Conservation (phyloP, 306 rosid species). For the Sophora flavescens region DNA sequence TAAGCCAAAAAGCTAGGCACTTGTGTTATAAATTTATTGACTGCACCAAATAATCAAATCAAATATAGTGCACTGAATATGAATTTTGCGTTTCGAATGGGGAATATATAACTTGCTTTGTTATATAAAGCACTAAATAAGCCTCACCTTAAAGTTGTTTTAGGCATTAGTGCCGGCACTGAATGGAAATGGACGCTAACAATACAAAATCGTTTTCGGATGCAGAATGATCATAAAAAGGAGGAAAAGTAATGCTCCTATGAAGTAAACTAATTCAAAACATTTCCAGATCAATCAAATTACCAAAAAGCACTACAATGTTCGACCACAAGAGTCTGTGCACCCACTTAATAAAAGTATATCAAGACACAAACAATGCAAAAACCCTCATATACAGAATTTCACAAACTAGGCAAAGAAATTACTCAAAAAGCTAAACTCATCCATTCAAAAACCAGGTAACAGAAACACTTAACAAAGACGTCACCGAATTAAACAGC, state of each 20-base stretch:
- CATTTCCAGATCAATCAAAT: neutral
- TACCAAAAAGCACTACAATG: conserved; percentile 13
- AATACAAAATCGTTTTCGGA: neutral
- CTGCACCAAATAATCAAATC: no score
- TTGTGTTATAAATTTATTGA: no score
- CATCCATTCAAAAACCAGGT: neutral
- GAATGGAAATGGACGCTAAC: neutral
- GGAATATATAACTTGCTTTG: no score
- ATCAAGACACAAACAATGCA: conserved; percentile 12
- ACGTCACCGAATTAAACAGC: neutral
- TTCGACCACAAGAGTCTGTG: neutral
- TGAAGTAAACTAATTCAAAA: neutral
- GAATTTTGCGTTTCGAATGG: no score
- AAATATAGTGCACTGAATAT: no score
- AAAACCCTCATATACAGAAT: conserved; percentile 14
- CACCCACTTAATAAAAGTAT: conserved; percentile 23
- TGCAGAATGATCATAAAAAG: neutral
- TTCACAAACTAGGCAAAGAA: conserved; percentile 8
- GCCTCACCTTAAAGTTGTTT: no score
- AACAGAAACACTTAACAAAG: conserved; percentile 8
- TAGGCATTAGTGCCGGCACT: no score
- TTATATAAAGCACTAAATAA: no score
- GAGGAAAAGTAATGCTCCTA: neutral
- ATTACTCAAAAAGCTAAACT: neutral
- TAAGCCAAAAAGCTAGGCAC: no score